Base-by-base conservation (phyloP, 1,139 yeast genomes). In the Saccharomyces hybrid region DNA sequence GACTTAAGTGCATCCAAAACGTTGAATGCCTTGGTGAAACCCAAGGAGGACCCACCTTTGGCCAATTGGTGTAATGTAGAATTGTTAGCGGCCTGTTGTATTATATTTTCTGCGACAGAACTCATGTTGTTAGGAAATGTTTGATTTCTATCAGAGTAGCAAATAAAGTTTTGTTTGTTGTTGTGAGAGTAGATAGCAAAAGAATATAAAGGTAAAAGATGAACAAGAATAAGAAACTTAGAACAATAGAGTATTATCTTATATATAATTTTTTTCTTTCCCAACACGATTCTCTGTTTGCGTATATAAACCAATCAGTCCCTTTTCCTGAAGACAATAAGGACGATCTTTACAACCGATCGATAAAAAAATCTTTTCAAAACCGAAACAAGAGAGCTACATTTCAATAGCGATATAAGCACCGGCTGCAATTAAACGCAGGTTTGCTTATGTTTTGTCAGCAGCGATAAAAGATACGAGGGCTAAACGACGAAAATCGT, bases 1-100 rank as follows among this genome's bases (percentile, higher is more conserved):
- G 56, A 51, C 49, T 61, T 53, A 11, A 62, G 29, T 8, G 56
- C 51, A 26, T 56, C 53, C 13, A 61, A 31, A n/a, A 54, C 25
- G 34, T 26, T 49, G 2, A 52, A 51, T n/a, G 54, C 20, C 11
- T 29, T 48, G 34, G 16, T 48, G 14, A 46, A 16, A 51, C 46
- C 25, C 20, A 49, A 14, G 23, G 42, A 38, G 13, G 49, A 41
- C 7, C 44, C 50, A 23, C 48, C 55, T 11, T 46, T 42, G 27
- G n/a, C 46, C 49, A 50, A 29, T 47, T 46, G 49, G 14, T 34
- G 50, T 25, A 23, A 41, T 46, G 16, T 38, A 38, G 42, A 38
- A 38, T 38, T 38, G 3, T 38, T 8, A 38, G 42, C 3, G 42
- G 42, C 42, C 25, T 38, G 42, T 1, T 38, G 25, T 38, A 38